Evolutionary conservation across 2,329 filamentous ascomycete species (phyloP), one percentile per base, ranked within the genome.

Genomic region (Coccinonectria pachysandricola): DNA sequence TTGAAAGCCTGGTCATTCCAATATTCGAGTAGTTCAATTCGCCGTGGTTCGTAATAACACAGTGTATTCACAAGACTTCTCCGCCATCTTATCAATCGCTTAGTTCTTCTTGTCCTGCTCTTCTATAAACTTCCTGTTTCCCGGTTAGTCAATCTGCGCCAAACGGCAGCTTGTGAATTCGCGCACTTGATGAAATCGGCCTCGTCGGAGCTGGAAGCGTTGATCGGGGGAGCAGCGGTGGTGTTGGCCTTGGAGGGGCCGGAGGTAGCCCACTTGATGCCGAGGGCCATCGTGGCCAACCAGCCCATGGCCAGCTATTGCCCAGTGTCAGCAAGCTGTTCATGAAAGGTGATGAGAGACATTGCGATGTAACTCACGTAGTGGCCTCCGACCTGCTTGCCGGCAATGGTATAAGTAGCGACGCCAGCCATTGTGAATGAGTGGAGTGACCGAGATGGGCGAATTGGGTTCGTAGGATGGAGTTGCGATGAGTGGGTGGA

Each of bases 181-280:
- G 51, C 65, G 60, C 54, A 75, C 71, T 74, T 71, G 62, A 75
- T 73, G 56, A 75, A 75, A 51, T 74, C 68, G 53, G 65, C 68
- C 60, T 75, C 71, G 49, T 74, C 71, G 45, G 68, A 61, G 57
- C 62, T 71, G 27, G 67, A 64, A 34, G 71, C 71, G 53, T 75
- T 74, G 61, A 75, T 71, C 26, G 71, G 71, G 37, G 71, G 71
- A 25, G 64, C 52, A 32, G 62, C 58, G 23, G 50, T 60, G 21
- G 58, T 47, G 33, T 59, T 54, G 24, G 52, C 42, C 39, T 56
- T 56, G 39, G 60, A 61, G 49, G 60, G 52, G 34, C 69, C 63
- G 24, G 57, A 52, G 30, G 57, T 32, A 28, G 57, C 54, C 19
- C 58, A 44, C 50, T 64, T 65, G 49, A 49, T 46, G 34, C 63